Evolutionary conservation across 331 rosid species (phyloP).

Genomic region (Prunus yedoensis): DNA sequence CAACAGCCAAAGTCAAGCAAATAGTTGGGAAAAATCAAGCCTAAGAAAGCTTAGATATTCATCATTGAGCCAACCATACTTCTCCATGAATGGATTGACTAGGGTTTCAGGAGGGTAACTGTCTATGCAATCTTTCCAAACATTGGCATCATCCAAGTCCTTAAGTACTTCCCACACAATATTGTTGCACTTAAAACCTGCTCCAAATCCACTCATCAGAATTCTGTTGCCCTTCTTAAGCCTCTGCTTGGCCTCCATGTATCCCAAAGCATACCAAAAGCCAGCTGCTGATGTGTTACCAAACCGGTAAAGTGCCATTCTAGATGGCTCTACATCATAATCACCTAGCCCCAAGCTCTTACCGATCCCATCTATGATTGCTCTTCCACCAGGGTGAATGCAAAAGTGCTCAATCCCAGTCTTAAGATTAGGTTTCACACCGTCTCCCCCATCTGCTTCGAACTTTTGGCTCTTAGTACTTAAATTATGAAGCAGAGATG

Average conservation of each 20-base stretch:
- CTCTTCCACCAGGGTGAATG: slow-evolving; percentile 28
- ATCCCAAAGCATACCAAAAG: slow-evolving; percentile 38
- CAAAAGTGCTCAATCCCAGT: slow-evolving; percentile 33
- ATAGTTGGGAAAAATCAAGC: slow-evolving; percentile 1
- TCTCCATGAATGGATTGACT: slow-evolving; percentile 21
- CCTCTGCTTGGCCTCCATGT: slow-evolving; percentile 42
- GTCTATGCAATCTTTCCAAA: slow-evolving; percentile 30
- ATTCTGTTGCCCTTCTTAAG: slow-evolving; percentile 24
- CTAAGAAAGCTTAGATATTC: slow-evolving; percentile 17
- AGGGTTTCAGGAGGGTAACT: slow-evolving; percentile 23
- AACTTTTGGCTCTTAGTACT: background rate
- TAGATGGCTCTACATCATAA: slow-evolving; percentile 28
- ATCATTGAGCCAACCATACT: slow-evolving; percentile 21
- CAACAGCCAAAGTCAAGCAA: background rate
- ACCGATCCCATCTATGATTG: slow-evolving; percentile 28
- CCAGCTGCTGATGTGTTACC: slow-evolving; percentile 35
- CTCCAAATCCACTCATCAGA: slow-evolving; percentile 40
- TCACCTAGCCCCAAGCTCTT: slow-evolving; percentile 14
- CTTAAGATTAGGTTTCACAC: slow-evolving; percentile 10
- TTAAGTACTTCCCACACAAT: slow-evolving; percentile 35
- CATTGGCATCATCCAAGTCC: slow-evolving; percentile 28
- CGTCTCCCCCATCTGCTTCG: background rate
- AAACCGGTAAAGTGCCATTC: slow-evolving; percentile 29
- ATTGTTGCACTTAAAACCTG: slow-evolving; percentile 35
- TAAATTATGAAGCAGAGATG: background rate